Conservation (phyloP, 1,284 basidiomycete genomes). For the Laetiporus sulphureus region DNA sequence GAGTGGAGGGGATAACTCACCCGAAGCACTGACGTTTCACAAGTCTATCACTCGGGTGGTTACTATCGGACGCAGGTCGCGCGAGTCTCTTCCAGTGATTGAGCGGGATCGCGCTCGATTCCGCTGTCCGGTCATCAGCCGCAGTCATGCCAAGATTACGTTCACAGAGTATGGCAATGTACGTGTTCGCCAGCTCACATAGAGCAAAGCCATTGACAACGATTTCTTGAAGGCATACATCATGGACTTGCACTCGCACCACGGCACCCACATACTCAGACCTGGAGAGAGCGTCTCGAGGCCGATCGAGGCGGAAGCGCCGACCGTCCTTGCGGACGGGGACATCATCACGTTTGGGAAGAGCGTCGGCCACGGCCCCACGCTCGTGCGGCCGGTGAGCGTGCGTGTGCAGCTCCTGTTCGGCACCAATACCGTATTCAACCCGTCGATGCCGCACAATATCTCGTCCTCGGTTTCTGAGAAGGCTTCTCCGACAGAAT, state of each 20-base stretch:
- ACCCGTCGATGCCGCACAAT: constrained; percentile 1
- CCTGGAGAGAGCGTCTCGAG: constrained; percentile 37
- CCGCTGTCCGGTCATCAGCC: constrained; percentile 58
- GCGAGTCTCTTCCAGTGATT: constrained; percentile 20
- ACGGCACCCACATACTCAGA: constrained; percentile 54
- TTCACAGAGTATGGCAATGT: constrained; percentile 56
- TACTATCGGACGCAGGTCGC: constrained; percentile 47
- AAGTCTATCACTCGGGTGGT: constrained; percentile 37
- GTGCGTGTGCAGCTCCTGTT: constrained; percentile 50
- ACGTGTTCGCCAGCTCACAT: constrained; percentile 17
- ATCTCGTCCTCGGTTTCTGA: constrained; percentile 6
- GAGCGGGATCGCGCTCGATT: constrained; percentile 41
- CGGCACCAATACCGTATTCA: constrained; percentile 15
- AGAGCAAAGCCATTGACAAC: constrained; percentile 1
- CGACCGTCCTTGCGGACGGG: constrained; percentile 48
- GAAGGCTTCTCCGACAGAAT: constrained; percentile 5
- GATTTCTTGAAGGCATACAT: constrained; percentile 41
- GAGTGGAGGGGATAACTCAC: constrained; percentile 29
- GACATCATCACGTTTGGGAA: constrained; percentile 71
- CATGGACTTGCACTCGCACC: constrained; percentile 53
- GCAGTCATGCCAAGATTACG: constrained; percentile 58
- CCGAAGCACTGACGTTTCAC: constrained; percentile 35
- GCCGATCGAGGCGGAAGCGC: constrained; percentile 38
- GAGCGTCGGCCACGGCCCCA: constrained; percentile 51
- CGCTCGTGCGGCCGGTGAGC: constrained; percentile 52